Percentiles rank a stretch among this genome's conserved stretches.
phyloP scores from a whole-genome alignment of 2,329 filamentous ascomycete genomes.

The Aulographum hederae region DNA sequence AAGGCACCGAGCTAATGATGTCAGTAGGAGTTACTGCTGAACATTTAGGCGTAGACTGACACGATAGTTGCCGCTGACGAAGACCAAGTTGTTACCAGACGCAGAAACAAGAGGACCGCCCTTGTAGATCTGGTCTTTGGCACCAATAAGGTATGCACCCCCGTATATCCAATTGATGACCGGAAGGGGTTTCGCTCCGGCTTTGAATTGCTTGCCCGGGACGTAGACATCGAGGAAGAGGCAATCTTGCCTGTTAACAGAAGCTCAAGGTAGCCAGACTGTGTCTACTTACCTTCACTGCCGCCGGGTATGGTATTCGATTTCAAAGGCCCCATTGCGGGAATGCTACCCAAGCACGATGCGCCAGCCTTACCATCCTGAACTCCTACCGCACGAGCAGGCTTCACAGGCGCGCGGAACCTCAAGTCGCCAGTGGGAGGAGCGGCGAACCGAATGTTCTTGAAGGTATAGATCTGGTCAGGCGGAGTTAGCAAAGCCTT shows the following conservation, averaged over 20 bases:
- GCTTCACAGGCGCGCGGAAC: slow-evolving; percentile 50
- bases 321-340: too few relatives aligned
- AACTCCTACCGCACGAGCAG: slow-evolving; percentile 30
- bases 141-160: slow-evolving; percentile 12
- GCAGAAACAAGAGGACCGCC: slow-evolving; percentile 26
- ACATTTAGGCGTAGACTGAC: slow-evolving; percentile 6
- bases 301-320: slow-evolving; percentile 16
- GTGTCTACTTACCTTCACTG: slow-evolving; percentile 6
- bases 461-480: slow-evolving; percentile 8
- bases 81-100: slow-evolving; percentile 27
- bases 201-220: slow-evolving; percentile 22
- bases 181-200: slow-evolving; percentile 19
- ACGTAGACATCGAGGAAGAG: slow-evolving; percentile 36
- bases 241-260: slow-evolving; percentile 23
- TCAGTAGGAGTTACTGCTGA: too few relatives aligned
- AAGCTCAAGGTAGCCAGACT: neutral
- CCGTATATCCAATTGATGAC: slow-evolving; percentile 30
- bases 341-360: slow-evolving; percentile 13
- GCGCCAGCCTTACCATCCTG: slow-evolving; percentile 29
- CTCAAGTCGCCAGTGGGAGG: slow-evolving; percentile 46
- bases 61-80: slow-evolving; percentile 27
- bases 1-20: slow-evolving; percentile 14
- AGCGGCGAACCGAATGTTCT: slow-evolving; percentile 46
- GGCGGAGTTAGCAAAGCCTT: too few relatives aligned
- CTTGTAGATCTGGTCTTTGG: slow-evolving; percentile 6